Evolutionary conservation across 495 filamentous ascomycete species (phyloP), one percentile per base, ranked within the genome.

Genomic region (Talaromyces adpressus): DNA sequence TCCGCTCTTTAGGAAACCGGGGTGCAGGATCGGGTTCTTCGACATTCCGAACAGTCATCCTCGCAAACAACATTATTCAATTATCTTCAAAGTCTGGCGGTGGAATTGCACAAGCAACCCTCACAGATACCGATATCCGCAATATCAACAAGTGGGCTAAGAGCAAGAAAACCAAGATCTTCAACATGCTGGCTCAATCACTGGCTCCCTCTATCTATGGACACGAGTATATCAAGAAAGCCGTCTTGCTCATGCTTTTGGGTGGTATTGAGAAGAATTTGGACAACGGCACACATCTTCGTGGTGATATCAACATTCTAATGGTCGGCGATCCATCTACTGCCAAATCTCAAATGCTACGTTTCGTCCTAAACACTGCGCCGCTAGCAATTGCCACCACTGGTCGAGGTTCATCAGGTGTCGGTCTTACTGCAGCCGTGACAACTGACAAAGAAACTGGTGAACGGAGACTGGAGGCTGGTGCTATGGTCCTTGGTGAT

Each of bases 311-410:
- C 77, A 99, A 99, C 75, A 96, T 99, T 67, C 81, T 99, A 32
- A 98, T 99, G 94, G 95, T 99, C 53, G 94, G 94, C 78, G 94
- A 99, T 77, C 94, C 94, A 18, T 99, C 94, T 1, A 99, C 94
- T 3, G 94, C 94, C 51, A 99, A 99, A 76, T 99, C 94, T 20
- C 94, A 99, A 75, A 85, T 99, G 23, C 84, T 99, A 45, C 91
- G 94, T 9, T 99, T 99, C 68, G 94, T 99, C 23, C 84, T 98
- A 62, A 99, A 99, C 74, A 99, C 95, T 0, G 93, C 94, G 4
- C 94, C 94, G 6, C 81, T 99, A 29, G 95, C 94, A 2, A 99
- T 99, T 72, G 94, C 94, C 9, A 99, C 94, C 0, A 99, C 94
- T 57, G 94, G 94, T 77, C 89, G 94, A 68, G 94, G 94, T 20